These are phyloP conservation scores for Drechslerella dactyloides DNA, from an alignment of 2,329 filamentous ascomycete species.

Conservation along the genomic window DNA sequence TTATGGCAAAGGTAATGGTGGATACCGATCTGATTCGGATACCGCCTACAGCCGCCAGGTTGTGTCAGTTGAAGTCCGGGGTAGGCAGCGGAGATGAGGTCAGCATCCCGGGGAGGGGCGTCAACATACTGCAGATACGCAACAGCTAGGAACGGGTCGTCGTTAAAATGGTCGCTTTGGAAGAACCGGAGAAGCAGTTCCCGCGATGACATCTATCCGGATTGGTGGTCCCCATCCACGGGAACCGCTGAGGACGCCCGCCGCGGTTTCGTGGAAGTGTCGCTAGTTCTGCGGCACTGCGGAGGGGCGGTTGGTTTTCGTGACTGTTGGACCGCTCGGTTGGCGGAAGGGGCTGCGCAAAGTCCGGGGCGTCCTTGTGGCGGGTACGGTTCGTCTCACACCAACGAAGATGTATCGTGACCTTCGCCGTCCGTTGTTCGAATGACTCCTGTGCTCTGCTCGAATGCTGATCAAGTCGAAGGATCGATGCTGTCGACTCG, in stretches of 20 bases:
- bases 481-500: conserved; percentile 15
- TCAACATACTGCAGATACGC: conserved; percentile 80
- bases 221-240: conserved; percentile 46
- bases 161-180: conserved; percentile 92
- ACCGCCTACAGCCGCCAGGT: conserved; percentile 66
- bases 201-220: conserved; percentile 69
- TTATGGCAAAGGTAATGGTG: conserved; percentile 89
- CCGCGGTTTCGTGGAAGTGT: conserved; percentile 37
- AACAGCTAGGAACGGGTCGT: conserved; percentile 85
- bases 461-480: background rate
- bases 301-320: conserved; percentile 44
- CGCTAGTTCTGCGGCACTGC: conserved; percentile 14
- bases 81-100: conserved; percentile 51
- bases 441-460: conserved; percentile 5
- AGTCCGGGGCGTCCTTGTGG: conserved; percentile 4
- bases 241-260: conserved; percentile 40
- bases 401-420: background rate
- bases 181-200: conserved; percentile 88
- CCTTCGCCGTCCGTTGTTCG: conserved; percentile 10
- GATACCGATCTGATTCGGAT: conserved; percentile 87
- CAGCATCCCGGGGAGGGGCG: conserved; percentile 40
- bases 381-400: background rate
- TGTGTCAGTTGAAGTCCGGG: conserved; percentile 51
- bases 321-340: conserved; percentile 45
- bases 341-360: conserved; percentile 24